A percentile compares a stretch with the other conserved stretches of the same genome.
These are phyloP conservation scores for Sarocladium kiliense DNA, from an alignment of 2,329 filamentous ascomycete genomes.

Conservation along the genomic window DNA sequence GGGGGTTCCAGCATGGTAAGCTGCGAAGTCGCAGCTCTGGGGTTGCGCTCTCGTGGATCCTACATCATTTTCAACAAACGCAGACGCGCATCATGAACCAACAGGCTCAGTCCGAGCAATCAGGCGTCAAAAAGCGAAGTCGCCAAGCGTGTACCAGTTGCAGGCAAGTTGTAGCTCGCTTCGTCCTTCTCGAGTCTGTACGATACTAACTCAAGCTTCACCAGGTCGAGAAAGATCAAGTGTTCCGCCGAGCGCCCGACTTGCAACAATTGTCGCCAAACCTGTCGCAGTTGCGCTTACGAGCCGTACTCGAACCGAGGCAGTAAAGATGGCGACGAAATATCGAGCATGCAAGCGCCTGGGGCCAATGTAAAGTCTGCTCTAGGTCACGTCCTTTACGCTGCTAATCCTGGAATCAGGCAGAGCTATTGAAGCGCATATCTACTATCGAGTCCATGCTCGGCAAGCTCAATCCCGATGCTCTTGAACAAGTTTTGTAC, in stretches of 20 bases:
- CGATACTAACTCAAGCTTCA: background rate
- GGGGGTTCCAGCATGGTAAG: background rate
- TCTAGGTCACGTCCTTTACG: background rate
- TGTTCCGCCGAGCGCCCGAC: slow-evolving; percentile 1
- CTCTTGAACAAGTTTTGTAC: background rate
- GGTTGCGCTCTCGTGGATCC: too few species aligned
- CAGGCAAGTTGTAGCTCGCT: background rate
- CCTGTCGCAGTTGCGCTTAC: slow-evolving; percentile 2
- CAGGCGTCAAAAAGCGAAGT: slow-evolving; percentile 4
- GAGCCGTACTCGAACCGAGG: slow-evolving; percentile 2
- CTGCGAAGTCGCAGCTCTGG: too few species aligned
- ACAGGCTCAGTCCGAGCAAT: background rate
- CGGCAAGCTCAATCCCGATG: background rate
- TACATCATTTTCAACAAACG: too few species aligned
- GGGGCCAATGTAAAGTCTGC: background rate
- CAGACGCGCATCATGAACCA: background rate
- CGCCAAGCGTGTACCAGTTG: slow-evolving; percentile 1
- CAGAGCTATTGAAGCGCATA: slow-evolving; percentile 4
- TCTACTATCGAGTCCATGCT: slow-evolving; percentile 5
- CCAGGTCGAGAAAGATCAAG: slow-evolving; percentile 5
- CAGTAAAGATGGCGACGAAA: background rate
- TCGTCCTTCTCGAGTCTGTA: too few species aligned
- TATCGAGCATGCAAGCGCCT: background rate
- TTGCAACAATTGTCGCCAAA: slow-evolving; percentile 6
- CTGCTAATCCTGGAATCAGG: background rate